phyloP scores from a whole-genome alignment of 2,329 filamentous ascomycete species.

The Fusarium sp. region DNA sequence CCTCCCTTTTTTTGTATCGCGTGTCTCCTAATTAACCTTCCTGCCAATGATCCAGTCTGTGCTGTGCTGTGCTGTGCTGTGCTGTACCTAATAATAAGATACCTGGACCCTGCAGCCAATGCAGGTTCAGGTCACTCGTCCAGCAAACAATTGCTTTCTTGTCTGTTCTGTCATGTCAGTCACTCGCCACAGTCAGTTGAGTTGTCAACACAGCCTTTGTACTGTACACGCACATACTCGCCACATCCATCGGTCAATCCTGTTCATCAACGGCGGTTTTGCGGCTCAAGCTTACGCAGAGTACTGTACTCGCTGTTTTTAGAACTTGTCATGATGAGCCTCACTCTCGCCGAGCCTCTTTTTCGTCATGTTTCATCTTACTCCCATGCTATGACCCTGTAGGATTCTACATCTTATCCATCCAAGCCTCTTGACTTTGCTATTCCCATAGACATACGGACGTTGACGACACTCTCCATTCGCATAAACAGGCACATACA shows the following conservation, averaged over 20 bases:
- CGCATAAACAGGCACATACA: not conserved
- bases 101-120: conserved; percentile 6
- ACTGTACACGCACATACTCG: conserved; percentile 25
- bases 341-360: conserved; percentile 4
- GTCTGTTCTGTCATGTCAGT: not conserved
- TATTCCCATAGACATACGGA: not conserved
- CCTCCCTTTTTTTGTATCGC: conserved; percentile 40
- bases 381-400: not conserved
- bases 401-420: not conserved
- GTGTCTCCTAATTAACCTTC: conserved; percentile 15
- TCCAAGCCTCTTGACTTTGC: not conserved
- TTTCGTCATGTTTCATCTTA: not conserved
- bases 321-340: not conserved
- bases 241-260: conserved; percentile 18
- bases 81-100: not conserved
- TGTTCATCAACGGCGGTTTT: conserved; percentile 2
- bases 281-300: conserved; percentile 9
- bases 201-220: conserved; percentile 20
- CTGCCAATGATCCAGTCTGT: not conserved
- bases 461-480: not conserved
- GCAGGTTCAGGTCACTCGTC: conserved; percentile 13
- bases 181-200: conserved; percentile 28
- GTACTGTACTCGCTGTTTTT: not conserved
- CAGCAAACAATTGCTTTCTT: conserved; percentile 1
- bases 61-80: too few relatives aligned